These are phyloP conservation scores for Hypholoma sublateritium DNA, from an alignment of 768 basidiomycete species.

Conservation along the genomic window DNA sequence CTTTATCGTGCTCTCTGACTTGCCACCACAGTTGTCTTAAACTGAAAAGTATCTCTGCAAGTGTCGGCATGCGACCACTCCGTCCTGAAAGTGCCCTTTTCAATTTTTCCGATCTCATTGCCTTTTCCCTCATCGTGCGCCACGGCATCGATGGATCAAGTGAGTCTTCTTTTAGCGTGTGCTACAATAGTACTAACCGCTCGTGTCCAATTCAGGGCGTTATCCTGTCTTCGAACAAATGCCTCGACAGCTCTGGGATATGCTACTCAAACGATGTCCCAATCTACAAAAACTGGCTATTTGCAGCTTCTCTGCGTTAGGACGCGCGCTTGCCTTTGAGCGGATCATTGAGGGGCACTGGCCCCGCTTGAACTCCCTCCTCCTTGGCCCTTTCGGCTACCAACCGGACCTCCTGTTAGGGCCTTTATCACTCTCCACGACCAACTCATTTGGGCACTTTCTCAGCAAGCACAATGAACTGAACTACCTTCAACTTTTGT, in stretches of 20 bases:
- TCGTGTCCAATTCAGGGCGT: slow-evolving; percentile 24
- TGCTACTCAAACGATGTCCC: slow-evolving; percentile 45
- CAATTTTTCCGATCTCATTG: slow-evolving; percentile 39
- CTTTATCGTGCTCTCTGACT: slow-evolving; percentile 3
- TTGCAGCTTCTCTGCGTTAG: slow-evolving; percentile 49
- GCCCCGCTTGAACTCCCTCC: slow-evolving; percentile 41
- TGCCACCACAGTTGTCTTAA: slow-evolving; percentile 35
- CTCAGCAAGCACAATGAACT: slow-evolving; percentile 37
- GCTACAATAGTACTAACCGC: background rate
- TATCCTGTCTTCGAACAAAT: slow-evolving; percentile 40
- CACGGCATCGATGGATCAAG: slow-evolving; percentile 42
- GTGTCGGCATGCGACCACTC: slow-evolving; percentile 37
- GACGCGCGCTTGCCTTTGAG: slow-evolving; percentile 42
- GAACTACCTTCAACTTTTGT: slow-evolving; percentile 43
- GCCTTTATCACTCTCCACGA: slow-evolving; percentile 16
- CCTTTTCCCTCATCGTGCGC: slow-evolving; percentile 46
- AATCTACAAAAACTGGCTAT: slow-evolving; percentile 48
- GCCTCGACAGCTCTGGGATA: slow-evolving; percentile 44
- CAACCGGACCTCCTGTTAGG: slow-evolving; percentile 41
- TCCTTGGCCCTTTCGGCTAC: slow-evolving; percentile 52
- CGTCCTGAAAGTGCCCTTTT: slow-evolving; percentile 39
- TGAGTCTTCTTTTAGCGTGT: slow-evolving; percentile 9
- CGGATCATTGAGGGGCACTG: slow-evolving; percentile 37
- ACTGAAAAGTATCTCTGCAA: slow-evolving; percentile 44
- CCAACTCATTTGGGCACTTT: slow-evolving; percentile 31